Evolutionary conservation across 768 basidiomycete genomes (phyloP).

Genomic region (Podaxis pistillaris): DNA sequence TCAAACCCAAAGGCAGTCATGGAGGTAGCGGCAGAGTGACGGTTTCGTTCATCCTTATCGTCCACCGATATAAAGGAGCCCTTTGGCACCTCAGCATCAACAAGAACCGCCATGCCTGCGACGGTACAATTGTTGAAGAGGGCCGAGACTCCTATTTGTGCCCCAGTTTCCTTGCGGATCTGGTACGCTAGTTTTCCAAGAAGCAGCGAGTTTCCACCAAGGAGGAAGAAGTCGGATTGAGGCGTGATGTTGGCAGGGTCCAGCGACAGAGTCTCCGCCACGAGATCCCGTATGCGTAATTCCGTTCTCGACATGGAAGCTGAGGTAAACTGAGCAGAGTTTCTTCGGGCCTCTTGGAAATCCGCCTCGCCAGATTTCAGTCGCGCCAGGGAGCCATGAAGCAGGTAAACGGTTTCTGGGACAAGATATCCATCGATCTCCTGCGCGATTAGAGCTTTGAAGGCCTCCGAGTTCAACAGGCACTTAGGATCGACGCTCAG

Average conservation of each 20-base stretch:
- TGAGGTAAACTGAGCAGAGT: slow-evolving; percentile 20
- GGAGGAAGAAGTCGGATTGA: slow-evolving; percentile 42
- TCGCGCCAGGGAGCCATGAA: slow-evolving; percentile 24
- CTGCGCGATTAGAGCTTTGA: slow-evolving; percentile 21
- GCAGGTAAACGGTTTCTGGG: slow-evolving; percentile 33
- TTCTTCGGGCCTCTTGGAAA: slow-evolving; percentile 30
- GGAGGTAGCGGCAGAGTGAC: slow-evolving; percentile 18
- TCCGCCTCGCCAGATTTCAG: slow-evolving; percentile 25
- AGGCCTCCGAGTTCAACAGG: slow-evolving; percentile 19
- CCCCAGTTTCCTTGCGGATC: slow-evolving; percentile 38
- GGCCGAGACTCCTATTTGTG: slow-evolving; percentile 33
- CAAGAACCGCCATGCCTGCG: slow-evolving; percentile 36
- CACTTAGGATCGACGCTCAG: slow-evolving; percentile 26
- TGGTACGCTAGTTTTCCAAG: slow-evolving; percentile 44
- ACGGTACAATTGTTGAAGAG: slow-evolving; percentile 43
- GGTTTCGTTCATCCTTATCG: slow-evolving; percentile 11
- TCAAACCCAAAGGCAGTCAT: slow-evolving; percentile 25
- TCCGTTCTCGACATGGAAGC: slow-evolving; percentile 30
- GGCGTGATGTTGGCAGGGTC: slow-evolving; percentile 27
- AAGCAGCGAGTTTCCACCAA: slow-evolving; percentile 44
- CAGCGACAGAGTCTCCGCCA: slow-evolving; percentile 31
- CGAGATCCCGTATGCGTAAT: slow-evolving; percentile 33
- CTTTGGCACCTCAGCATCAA: slow-evolving; percentile 26
- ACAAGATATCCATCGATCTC: slow-evolving; percentile 39
- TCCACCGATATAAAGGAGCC: slow-evolving; percentile 8